Base-by-base conservation (phyloP, 2,329 filamentous ascomycete species). In the Colletotrichum euphorbiae region DNA sequence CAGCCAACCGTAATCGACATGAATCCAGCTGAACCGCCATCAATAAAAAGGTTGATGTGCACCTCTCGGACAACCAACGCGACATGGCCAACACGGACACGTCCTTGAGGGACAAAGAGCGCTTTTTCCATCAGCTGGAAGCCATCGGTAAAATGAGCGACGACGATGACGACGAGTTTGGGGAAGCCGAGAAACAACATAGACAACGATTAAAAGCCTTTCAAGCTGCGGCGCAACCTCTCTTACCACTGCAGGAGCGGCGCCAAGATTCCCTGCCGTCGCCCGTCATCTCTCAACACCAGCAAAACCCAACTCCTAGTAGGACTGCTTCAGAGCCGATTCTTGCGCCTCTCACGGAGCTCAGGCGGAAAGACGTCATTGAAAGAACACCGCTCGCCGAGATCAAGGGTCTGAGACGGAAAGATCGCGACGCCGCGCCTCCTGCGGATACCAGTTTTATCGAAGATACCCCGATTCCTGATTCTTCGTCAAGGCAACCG, bases 71-170 rank as follows among this genome's bases (percentile, higher is more conserved):
- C 45, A 45, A 15, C 24, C 28, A 15, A 19, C 45, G 15, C 52
- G 68, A 5, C 62, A 78, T 78, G 76, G 38, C 38, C 38, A 33
- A 51, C 43, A 36, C 48, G 24, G 66, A 65, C 48, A 56, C 65
- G 15, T 58, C 75, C 9, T 68, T 82, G 6, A 72, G 77, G 56
- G 81, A 83, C 40, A 87, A 87, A 72, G 52, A 74, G 21, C 80
- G 77, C 0, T 85, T 83, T 69, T 87, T 86, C 70, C 70, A 77
- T n/a, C 74, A 75, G n/a, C 74, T 86, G 0, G 75, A 79, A 13
- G 72, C 75, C 1, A 73, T 78, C 15, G 59, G 70, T 12, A 60
- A 71, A n/a, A 67, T 36, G 11, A 51, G 70, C 38, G 46, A 64
- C 13, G 71, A 77, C 63, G 71, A 77, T 2, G 73, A 79, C 9